Base-by-base conservation (phyloP, 208 protist genomes). In the Trypanosoma congolense region DNA sequence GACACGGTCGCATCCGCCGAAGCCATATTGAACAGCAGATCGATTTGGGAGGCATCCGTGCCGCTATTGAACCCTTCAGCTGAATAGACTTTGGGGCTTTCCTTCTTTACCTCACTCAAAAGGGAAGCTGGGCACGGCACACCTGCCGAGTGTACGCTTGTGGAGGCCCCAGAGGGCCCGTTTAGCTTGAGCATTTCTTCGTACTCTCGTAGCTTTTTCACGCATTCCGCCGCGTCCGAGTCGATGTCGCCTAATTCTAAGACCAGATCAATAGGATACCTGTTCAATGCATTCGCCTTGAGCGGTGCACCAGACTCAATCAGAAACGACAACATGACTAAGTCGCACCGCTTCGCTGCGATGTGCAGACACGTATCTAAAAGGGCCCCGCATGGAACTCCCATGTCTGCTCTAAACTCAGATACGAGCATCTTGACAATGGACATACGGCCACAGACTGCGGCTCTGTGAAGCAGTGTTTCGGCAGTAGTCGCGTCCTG, bases 331-430 rank as follows among this genome's bases (percentile, higher is more conserved):
- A 87, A 48, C 21, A 87, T 52, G 2, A 61, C 41, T 1, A 52
- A 55, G 18, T 61, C 49, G 6, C 66, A 66, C 1, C 57, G 48
- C 1, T 59, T 41, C 3, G 70, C 77, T 12, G 75, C 71, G 14
- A 70, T 45, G 63, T 88, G 80, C 29, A 86, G 40, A 42, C 62
- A 61, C 18, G 79, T 87, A 56, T 78, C 70, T 41, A 36, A 25
- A n/a, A 55, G 60, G 5, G 69, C 80, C 2, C 76, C 77, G 48
- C 80, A 80, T 3, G 77, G 63, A 14, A 72, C 69, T 25, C 51
- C 45, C 4, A 62, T 38, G 38, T 91, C 80, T 0, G 83, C 83
- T 18, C 57, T 52, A 53, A 86, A 91, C 63, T 91, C 80, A 21
- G 69, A 61, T 9, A 75, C 73, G 24, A 91, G 53, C 74, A 91